Evolutionary conservation across 257 asterid species (phyloP).

Genomic region (Galeopsis tetrahit): DNA sequence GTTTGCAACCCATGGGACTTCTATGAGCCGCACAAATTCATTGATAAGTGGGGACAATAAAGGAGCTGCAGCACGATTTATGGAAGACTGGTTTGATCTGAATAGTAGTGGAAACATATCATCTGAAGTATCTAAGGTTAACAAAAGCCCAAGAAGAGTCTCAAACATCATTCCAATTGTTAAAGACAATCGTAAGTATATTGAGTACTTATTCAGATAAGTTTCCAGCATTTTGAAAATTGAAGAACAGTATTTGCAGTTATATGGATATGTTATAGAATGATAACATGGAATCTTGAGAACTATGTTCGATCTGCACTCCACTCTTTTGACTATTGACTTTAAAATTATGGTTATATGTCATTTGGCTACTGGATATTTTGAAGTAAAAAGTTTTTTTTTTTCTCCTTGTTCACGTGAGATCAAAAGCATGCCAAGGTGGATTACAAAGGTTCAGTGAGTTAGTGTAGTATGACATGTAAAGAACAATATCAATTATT

Average conservation of each 20-base stretch:
- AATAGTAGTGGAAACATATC: slow-evolving; percentile 41
- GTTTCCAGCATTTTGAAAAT: slow-evolving; percentile 18
- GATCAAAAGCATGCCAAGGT: slow-evolving; percentile 15
- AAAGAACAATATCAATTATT: slow-evolving; percentile 6
- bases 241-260: slow-evolving; percentile 1
- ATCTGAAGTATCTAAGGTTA: slow-evolving; percentile 34
- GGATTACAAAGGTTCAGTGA: neutral
- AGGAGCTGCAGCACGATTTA: slow-evolving; percentile 98
- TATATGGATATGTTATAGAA: slow-evolving; percentile 5
- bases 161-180: slow-evolving; percentile 75
- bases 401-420: neutral
- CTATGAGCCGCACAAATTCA: slow-evolving; percentile 96
- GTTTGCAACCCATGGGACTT: slow-evolving; percentile 99
- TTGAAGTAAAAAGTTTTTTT: neutral
- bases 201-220: slow-evolving; percentile 17
- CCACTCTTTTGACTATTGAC: neutral
- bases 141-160: slow-evolving; percentile 67
- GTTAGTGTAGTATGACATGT: neutral
- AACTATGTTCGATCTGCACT: slow-evolving; percentile 4
- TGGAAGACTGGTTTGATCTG: slow-evolving; percentile 97
- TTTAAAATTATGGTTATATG: slow-evolving; percentile 4
- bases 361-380: neutral
- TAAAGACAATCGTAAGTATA: slow-evolving; percentile 67
- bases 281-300: slow-evolving; percentile 15
- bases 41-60: slow-evolving; percentile 98